Base-by-base conservation (phyloP, 495 filamentous ascomycete genomes). In the Podospora appendiculata region DNA sequence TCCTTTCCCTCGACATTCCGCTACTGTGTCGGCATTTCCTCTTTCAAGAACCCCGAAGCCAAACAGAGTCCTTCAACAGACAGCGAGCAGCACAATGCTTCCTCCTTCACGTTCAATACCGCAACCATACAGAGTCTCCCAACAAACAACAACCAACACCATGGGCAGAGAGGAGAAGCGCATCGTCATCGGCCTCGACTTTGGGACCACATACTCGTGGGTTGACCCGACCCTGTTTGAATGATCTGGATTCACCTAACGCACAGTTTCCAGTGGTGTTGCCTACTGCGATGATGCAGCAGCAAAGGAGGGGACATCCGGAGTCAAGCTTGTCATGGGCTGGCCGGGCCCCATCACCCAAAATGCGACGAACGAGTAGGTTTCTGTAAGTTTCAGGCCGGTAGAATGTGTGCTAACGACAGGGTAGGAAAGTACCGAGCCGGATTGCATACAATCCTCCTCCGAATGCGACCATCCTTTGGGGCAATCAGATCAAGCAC, bases 401-500 rank as follows among this genome's bases (percentile, higher is more conserved):
- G 14, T 16, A 12, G 9, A 6, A 45, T 13, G 39, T 45, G 3
- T 12, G 40, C 19, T 25, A 34, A 41, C 18, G 11, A 32, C 19
- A 25, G 9, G 3, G 14, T 12, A 36, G 33, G 35, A 54, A 54
- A 32, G 52, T 50, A 8, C 52, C 52, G 10, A 35, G 18, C 11
- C 52, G 52, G 16, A 54, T 54, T 18, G 52, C 52, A 40, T 54
- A 54, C 39, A 6, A 8, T 6, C 38, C 45, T 39, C 40, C 52
- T 12, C 46, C 45, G 6, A 25, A 10, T 17, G 32, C 38, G 8
- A 32, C 43, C 39, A 54, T 54, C 32, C n/a, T 48, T 4, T 54
- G 52, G 52, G 52, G 52, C 25, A 54, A 54, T 46, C 39, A 36
- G 46, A 54, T 54, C 45, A 54, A 50, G 33, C 46, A 41, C 52